Evolutionary conservation across 768 basidiomycete species (phyloP), one percentile per base, ranked within the genome.

Genomic region (Boletus rufocinnamomeus): DNA sequence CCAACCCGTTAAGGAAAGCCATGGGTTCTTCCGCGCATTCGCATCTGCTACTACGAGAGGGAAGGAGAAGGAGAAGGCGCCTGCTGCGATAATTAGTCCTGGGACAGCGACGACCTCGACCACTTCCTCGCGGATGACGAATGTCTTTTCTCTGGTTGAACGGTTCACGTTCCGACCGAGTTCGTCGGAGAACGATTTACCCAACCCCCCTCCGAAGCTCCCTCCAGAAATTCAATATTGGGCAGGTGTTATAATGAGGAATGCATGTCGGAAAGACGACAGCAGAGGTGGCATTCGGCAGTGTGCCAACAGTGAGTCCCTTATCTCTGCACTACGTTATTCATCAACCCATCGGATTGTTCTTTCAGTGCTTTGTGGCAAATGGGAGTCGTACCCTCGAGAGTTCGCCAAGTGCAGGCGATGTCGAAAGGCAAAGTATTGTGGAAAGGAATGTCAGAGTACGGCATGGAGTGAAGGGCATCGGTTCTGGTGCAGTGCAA

Each of bases 191-290:
- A 83, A 82, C 21, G 85, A 88, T 61, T 76, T 88, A 53, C 84
- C 83, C 6, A 85, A 84, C 54, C 84, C 86, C 0, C 87, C 84
- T 6, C 87, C 89, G 4, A 80, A 85, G 49, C 76, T 95, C 8
- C 93, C 95, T 0, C 79, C 82, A 11, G 96, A 98, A 72, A 96
- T 99, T 25, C 93, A 97, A 74, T 97, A 98, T 67, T 98, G 97
- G 97, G 97, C 96, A 0, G 94, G 95, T 3, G 96, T 98, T n/a
- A 97, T 98, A 68, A 99, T 98, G 97, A 83, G 97, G 52, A 99
- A 99, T 72, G 97, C 97, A 14, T 99, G 97, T 75, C 80, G 96
- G 70, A 98, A 99, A 77, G 97, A 98, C 66, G 96, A 98, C 62
- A 85, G 81, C 50, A 77, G 88, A 37, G 95, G 95, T 52, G 97